These are phyloP conservation scores for Saccharomycopsis selenospora DNA, from an alignment of 805 yeast species.

Conservation along the genomic window DNA sequence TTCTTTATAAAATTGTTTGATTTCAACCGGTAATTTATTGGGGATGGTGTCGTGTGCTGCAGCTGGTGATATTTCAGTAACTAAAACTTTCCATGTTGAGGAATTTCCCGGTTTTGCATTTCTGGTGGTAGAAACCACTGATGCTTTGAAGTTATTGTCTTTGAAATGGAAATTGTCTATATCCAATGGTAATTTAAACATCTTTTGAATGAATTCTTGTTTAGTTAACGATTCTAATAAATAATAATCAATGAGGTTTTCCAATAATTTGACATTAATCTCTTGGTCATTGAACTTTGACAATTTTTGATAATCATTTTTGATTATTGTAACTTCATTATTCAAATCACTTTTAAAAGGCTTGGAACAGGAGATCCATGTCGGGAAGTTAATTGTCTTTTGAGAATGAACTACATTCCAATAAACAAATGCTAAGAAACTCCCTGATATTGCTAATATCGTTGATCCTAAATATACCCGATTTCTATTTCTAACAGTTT, in stretches of 20 bases:
- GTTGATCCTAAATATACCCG: background rate
- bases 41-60: background rate
- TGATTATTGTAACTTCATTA: background rate
- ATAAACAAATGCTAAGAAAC: conserved; percentile 7
- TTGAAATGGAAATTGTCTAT: conserved; percentile 6
- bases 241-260: conserved; percentile 13
- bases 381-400: conserved; percentile 6
- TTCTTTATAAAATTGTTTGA: background rate
- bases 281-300: background rate
- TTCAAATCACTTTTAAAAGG: background rate
- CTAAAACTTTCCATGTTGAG: background rate
- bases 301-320: background rate
- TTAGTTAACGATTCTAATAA: conserved; percentile 6
- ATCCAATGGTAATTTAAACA: conserved; percentile 8
- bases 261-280: conserved; percentile 5
- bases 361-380: background rate
- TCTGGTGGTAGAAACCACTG: background rate
- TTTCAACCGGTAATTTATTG: background rate
- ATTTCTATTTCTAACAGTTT: background rate
- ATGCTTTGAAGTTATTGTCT: conserved; percentile 2
- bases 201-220: conserved; percentile 3
- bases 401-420: conserved; percentile 7
- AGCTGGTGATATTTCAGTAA: background rate
- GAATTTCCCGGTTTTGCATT: background rate
- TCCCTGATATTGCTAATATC: background rate